These are phyloP conservation scores for Pestalotiopsis sp. DNA, from an alignment of 2,329 filamentous ascomycete genomes.

Conservation along the genomic window DNA sequence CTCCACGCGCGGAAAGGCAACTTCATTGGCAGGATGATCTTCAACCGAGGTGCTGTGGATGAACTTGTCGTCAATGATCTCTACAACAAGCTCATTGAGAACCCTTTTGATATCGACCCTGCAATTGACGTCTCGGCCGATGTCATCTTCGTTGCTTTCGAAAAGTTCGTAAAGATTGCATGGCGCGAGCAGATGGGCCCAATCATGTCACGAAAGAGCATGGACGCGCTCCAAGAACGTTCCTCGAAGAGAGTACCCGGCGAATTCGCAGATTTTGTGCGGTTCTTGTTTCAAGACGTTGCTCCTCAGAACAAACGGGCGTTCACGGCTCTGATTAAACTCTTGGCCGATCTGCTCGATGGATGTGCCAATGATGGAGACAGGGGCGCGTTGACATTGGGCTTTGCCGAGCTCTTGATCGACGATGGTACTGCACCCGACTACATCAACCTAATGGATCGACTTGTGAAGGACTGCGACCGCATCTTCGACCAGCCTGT, in stretches of 20 bases:
- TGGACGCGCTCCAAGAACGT: conserved; percentile 73
- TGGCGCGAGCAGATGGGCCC: conserved; percentile 89
- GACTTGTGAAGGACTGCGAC: conserved; percentile 86
- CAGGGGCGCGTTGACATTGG: conserved; percentile 80
- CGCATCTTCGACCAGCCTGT: conserved; percentile 73
- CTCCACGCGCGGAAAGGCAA: conserved; percentile 85
- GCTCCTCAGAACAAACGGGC: conserved; percentile 72
- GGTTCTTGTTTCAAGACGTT: conserved; percentile 64
- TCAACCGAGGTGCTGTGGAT: conserved; percentile 70
- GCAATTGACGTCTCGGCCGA: conserved; percentile 77
- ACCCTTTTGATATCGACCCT: conserved; percentile 74
- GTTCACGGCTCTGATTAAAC: conserved; percentile 79
- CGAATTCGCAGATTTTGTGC: conserved; percentile 72
- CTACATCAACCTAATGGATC: conserved; percentile 86
- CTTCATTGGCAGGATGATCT: conserved; percentile 75
- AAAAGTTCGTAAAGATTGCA: conserved; percentile 85
- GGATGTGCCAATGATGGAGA: conserved; percentile 91
- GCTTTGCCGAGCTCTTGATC: conserved; percentile 85
- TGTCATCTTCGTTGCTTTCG: conserved; percentile 86
- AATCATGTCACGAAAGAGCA: conserved; percentile 69
- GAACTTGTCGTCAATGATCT: conserved; percentile 83
- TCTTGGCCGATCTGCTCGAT: conserved; percentile 84
- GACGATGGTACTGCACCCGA: conserved; percentile 74
- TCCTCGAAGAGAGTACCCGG: conserved; percentile 66
- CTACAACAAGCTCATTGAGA: conserved; percentile 85